Conservation (phyloP, 345 rosid species). For the Kandelia obovata region DNA sequence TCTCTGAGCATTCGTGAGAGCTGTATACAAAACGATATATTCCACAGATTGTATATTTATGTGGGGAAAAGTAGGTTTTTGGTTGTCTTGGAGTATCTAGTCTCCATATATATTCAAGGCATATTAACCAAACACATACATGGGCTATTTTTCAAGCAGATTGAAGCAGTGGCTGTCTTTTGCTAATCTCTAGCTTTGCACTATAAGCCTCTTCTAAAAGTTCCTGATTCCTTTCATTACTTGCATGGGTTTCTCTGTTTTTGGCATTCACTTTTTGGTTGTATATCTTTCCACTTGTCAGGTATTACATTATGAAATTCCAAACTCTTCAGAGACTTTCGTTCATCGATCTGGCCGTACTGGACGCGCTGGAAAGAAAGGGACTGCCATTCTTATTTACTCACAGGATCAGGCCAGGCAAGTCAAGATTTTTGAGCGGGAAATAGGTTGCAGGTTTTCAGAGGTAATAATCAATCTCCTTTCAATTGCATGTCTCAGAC, state of each 20-base stretch:
- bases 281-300: constrained; percentile 18
- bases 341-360: constrained; percentile 98
- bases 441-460: constrained; percentile 78
- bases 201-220: too few species aligned
- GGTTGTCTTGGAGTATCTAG: too few species aligned
- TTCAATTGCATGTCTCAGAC: not conserved
- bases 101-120: too few species aligned
- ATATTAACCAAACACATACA: too few species aligned
- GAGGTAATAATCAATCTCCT: constrained; percentile 47
- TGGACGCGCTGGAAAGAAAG: constrained; percentile 99
- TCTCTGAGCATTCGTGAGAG: too few species aligned
- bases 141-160: too few species aligned
- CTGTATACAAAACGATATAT: too few species aligned
- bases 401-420: constrained; percentile 63
- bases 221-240: too few species aligned
- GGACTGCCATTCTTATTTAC: constrained; percentile 79
- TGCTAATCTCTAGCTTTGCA: too few species aligned
- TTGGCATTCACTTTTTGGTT: not conserved
- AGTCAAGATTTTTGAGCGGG: constrained; percentile 66
- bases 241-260: not conserved
- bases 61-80: too few species aligned
- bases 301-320: constrained; percentile 92
- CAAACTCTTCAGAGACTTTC: constrained; percentile 81
- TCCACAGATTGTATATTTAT: too few species aligned
- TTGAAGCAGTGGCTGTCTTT: too few species aligned